Evolutionary conservation across 2,329 filamentous ascomycete genomes (phyloP).

Genomic region (Venturia pyrina): DNA sequence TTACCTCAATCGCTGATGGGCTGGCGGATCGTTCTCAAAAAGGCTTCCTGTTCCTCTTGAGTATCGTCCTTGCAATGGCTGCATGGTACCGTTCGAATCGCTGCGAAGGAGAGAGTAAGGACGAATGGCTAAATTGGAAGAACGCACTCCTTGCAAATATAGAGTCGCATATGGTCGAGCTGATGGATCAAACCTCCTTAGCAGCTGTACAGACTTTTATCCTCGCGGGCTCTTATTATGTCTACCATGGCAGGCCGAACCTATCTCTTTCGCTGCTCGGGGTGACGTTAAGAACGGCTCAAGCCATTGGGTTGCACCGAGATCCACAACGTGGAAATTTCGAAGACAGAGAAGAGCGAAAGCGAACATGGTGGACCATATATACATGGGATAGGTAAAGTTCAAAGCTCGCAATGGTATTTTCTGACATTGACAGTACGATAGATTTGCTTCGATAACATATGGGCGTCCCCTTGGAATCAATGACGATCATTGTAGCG

Average conservation of each 20-base stretch:
- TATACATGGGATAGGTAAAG: constrained; percentile 31
- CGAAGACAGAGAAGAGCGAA: constrained; percentile 26
- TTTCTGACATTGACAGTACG: neutral
- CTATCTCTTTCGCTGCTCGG: constrained; percentile 30
- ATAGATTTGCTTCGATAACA: constrained; percentile 29
- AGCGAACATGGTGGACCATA: constrained; percentile 33
- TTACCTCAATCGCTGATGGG: constrained; percentile 25
- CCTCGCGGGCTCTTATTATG: constrained; percentile 30
- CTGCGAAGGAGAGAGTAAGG: constrained; percentile 12
- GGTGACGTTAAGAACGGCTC: constrained; percentile 28
- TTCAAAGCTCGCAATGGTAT: neutral
- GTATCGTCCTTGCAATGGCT: constrained; percentile 29
- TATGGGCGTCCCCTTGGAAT: constrained; percentile 33
- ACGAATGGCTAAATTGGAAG: neutral
- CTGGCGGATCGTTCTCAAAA: constrained; percentile 25
- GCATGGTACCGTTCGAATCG: constrained; percentile 29
- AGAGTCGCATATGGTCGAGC: constrained; percentile 27
- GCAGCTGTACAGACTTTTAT: constrained; percentile 29
- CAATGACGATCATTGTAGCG: constrained; percentile 32
- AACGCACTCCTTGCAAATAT: constrained; percentile 16
- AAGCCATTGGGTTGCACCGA: constrained; percentile 26
- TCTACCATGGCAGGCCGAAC: constrained; percentile 34
- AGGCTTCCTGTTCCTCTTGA: constrained; percentile 28
- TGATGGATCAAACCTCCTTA: constrained; percentile 32
- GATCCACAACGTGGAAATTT: constrained; percentile 17